A percentile compares a stretch with the other conserved stretches of the same genome.
Conservation (phyloP, 2,329 filamentous ascomycete genomes). For the Aspergillus sp. region DNA sequence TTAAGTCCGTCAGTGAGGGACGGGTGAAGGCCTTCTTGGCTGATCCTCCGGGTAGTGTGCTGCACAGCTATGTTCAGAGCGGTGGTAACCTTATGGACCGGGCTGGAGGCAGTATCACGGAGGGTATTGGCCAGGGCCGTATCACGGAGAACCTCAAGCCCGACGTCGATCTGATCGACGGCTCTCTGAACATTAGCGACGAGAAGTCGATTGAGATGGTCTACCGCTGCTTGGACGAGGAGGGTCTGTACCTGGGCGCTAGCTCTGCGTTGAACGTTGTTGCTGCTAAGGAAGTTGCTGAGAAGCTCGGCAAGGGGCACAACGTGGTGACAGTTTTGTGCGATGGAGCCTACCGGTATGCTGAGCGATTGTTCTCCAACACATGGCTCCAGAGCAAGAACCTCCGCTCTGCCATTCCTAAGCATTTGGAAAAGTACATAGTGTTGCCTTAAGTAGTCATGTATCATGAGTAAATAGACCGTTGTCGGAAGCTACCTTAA, state of each 20-base stretch:
- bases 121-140: constrained; percentile 94
- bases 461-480: constrained; percentile 6
- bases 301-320: constrained; percentile 79
- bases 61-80: constrained; percentile 84
- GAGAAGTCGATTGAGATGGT: constrained; percentile 98
- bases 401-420: constrained; percentile 70
- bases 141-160: constrained; percentile 90
- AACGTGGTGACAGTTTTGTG: constrained; percentile 91
- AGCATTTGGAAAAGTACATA: constrained; percentile 86
- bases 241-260: constrained; percentile 89
- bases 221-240: constrained; percentile 90
- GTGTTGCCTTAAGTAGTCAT: constrained; percentile 60
- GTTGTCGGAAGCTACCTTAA: constrained; percentile 2
- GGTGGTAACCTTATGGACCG: constrained; percentile 79
- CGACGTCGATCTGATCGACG: constrained; percentile 78
- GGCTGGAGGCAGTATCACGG: constrained; percentile 81
- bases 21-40: constrained; percentile 82
- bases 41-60: constrained; percentile 85
- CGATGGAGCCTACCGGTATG: constrained; percentile 96
- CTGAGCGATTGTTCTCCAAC: constrained; percentile 83
- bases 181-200: constrained; percentile 75
- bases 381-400: constrained; percentile 88
- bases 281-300: constrained; percentile 86
- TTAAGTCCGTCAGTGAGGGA: constrained; percentile 75
- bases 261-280: constrained; percentile 93